These are phyloP conservation scores for Colletotrichum incanum DNA, from an alignment of 2,329 filamentous ascomycete genomes.

Conservation along the genomic window DNA sequence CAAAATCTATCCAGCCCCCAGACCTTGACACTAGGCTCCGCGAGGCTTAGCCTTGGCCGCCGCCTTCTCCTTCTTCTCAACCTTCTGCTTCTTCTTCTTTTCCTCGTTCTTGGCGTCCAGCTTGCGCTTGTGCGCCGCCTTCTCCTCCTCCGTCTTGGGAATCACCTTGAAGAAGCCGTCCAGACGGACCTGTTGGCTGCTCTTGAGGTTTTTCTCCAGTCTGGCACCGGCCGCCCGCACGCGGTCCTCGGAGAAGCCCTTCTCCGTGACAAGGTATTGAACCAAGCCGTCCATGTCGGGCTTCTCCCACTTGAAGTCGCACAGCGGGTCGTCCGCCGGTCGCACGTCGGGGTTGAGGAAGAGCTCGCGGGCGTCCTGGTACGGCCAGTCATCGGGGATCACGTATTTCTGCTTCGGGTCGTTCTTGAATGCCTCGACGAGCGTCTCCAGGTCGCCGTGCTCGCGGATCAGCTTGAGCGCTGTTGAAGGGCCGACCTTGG, in stretches of 20 bases:
- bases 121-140: conserved; percentile 90
- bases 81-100: conserved; percentile 96
- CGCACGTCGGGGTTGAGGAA: conserved; percentile 95
- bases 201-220: conserved; percentile 92
- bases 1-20: background rate
- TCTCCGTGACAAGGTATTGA: conserved; percentile 91
- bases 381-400: conserved; percentile 98
- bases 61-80: conserved; percentile 95
- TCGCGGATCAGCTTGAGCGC: conserved; percentile 96
- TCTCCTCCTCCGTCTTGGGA: conserved; percentile 89
- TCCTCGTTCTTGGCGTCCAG: conserved; percentile 92
- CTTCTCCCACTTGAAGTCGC: conserved; percentile 98
- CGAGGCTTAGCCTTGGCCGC: conserved; percentile 90
- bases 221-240: conserved; percentile 85
- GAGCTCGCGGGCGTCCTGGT: conserved; percentile 88
- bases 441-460: conserved; percentile 87
- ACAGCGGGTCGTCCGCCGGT: conserved; percentile 84
- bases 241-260: conserved; percentile 96
- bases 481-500: conserved; percentile 92
- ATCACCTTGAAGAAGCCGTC: conserved; percentile 98
- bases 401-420: conserved; percentile 85
- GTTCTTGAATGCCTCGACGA: conserved; percentile 85
- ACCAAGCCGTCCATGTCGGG: conserved; percentile 93
- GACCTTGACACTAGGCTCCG: conserved; percentile 59
- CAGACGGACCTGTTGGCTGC: conserved; percentile 88